These are phyloP conservation scores for Amanita rubescens DNA, from an alignment of 768 basidiomycete genomes.

Conservation along the genomic window DNA sequence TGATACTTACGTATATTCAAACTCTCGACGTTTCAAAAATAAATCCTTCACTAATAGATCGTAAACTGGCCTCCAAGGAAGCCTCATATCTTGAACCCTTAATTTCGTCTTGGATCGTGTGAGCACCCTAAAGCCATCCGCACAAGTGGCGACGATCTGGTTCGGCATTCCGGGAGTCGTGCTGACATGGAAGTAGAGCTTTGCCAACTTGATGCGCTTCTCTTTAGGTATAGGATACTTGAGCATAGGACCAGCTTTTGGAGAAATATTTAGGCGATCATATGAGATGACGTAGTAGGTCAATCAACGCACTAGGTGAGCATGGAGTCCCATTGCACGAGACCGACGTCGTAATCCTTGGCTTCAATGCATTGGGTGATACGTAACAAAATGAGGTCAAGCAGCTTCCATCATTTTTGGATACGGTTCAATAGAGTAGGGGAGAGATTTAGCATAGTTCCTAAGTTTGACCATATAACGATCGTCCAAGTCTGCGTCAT, in stretches of 20 bases:
- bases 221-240: constrained; percentile 84
- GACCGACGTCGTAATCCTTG: constrained; percentile 75
- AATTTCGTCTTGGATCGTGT: constrained; percentile 68
- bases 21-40: constrained; percentile 69
- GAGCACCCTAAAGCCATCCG: constrained; percentile 53
- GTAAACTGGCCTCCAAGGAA: constrained; percentile 79
- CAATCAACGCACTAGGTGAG: constrained; percentile 53
- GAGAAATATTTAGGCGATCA: constrained; percentile 4
- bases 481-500: constrained; percentile 32
- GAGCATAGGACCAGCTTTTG: constrained; percentile 67
- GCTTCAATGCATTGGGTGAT: constrained; percentile 71
- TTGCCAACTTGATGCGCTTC: constrained; percentile 64
- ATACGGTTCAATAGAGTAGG: constrained; percentile 72
- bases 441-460: constrained; percentile 56
- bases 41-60: constrained; percentile 64
- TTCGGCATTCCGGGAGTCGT: constrained; percentile 71
- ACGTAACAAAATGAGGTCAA: constrained; percentile 65
- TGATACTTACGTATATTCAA: constrained; percentile 62
- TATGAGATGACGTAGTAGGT: constrained; percentile 4
- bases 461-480: constrained; percentile 51
- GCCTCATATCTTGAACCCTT: constrained; percentile 67
- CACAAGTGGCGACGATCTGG: constrained; percentile 58
- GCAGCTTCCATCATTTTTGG: constrained; percentile 67
- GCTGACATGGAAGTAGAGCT: constrained; percentile 72
- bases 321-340: constrained; percentile 78